Evolutionary conservation across 2,329 filamentous ascomycete species (phyloP).

Genomic region (Fusarium acutatum): DNA sequence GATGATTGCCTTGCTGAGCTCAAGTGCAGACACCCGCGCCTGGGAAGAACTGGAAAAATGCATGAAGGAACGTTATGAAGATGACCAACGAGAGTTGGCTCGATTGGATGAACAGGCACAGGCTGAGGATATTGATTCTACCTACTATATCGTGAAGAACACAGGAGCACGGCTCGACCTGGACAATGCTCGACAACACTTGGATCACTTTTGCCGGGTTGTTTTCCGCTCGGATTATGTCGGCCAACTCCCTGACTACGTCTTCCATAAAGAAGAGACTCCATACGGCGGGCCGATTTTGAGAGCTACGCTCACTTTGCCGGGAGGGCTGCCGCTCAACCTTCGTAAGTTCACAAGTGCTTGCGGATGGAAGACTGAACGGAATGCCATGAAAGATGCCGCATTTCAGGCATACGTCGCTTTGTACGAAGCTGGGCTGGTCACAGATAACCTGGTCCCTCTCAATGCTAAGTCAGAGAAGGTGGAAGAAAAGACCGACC

Average conservation of each 20-base stretch:
- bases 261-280: slow-evolving; percentile 51
- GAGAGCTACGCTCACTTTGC: slow-evolving; percentile 73
- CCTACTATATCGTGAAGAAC: slow-evolving; percentile 49
- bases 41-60: slow-evolving; percentile 75
- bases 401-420: slow-evolving; percentile 81
- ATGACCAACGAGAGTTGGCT: slow-evolving; percentile 66
- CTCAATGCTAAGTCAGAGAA: slow-evolving; percentile 53
- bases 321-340: slow-evolving; percentile 68
- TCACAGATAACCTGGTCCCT: slow-evolving; percentile 83
- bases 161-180: slow-evolving; percentile 74
- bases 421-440: slow-evolving; percentile 73
- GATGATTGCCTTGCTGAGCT: slow-evolving; percentile 54
- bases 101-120: slow-evolving; percentile 58
- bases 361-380: slow-evolving; percentile 73
- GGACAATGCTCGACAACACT: slow-evolving; percentile 76
- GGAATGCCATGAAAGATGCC: slow-evolving; percentile 79
- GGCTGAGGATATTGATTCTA: slow-evolving; percentile 33
- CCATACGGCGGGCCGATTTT: slow-evolving; percentile 44
- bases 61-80: slow-evolving; percentile 77
- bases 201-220: slow-evolving; percentile 81
- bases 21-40: slow-evolving; percentile 45
- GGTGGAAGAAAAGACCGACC: slow-evolving; percentile 48
- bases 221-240: slow-evolving; percentile 67
- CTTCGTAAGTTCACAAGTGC: slow-evolving; percentile 40
- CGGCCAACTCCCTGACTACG: slow-evolving; percentile 74